Evolutionary conservation across 352 stramenopile species (phyloP), one percentile per base, ranked within the genome.

Genomic region (Phytophthora crassamura): DNA sequence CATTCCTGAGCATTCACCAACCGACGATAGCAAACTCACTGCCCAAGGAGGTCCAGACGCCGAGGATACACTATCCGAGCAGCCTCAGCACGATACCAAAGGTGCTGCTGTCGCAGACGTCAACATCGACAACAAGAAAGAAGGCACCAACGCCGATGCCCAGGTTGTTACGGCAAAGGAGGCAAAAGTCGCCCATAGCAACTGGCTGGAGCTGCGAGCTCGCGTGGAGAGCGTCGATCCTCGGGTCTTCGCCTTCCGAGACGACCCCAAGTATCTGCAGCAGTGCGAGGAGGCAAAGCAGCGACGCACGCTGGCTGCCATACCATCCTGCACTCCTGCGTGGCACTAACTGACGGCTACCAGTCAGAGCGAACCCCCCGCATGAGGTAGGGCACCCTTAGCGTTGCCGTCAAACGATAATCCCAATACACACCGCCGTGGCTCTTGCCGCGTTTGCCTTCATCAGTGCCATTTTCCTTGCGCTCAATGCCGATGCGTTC

Each of bases 211-310:
- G 32, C 48, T 70, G 7, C 53, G 66, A 18, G 41, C 60, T 59
- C 60, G 66, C 10, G 66, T 74, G 14, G 40, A 74, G 20, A 74
- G 22, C 32, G 59, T 69, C 30, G 65, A 65, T 22, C 53, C 66
- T n/a, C 59, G 60, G 12, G 45, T 74, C 32, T 74, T 74, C 33
- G 47, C 34, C 20, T 74, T 51, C 20, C 40, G 51, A 25, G 47
- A 61, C 4, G 66, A 74, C 36, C 60, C 66, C 4, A 70, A 74
- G 32, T 74, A 70, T 42, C 10, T 66, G 22, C 53, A 70, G 34
- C 59, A 70, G 32, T 74, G 45, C 12, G 52, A 59, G 12, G 53
- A 69, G 36, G 51, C 65, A 1, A 74, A 69, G 30, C 52, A 74
- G 39, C 54, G 65, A 15, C 66, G 66, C 7, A 47, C 49, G 12